phyloP scores from a whole-genome alignment of 2,329 filamentous ascomycete genomes.

The Epichloe aotearoae region DNA sequence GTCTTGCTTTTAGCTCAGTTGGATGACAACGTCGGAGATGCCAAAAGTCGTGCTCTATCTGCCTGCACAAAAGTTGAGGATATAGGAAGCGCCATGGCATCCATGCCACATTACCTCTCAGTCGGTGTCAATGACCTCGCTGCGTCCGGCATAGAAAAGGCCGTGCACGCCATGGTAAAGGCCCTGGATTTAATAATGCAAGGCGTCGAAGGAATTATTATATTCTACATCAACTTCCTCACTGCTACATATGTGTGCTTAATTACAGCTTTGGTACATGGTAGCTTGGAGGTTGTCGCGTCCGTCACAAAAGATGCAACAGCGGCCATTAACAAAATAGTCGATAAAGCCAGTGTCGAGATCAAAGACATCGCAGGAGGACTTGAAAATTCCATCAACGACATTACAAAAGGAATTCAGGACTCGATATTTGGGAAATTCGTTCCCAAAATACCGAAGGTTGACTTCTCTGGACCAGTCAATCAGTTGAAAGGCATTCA shows the following conservation, averaged over 20 bases:
- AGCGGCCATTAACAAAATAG: constrained; percentile 33
- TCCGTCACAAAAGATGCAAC: constrained; percentile 40
- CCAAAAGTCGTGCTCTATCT: constrained; percentile 68
- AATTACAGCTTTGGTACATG: constrained; percentile 69
- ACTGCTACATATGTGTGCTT: constrained; percentile 84
- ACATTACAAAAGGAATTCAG: constrained; percentile 31
- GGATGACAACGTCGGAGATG: constrained; percentile 59
- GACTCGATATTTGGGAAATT: constrained; percentile 37
- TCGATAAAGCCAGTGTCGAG: constrained; percentile 41
- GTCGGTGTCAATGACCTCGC: constrained; percentile 78
- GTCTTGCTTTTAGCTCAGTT: constrained; percentile 63
- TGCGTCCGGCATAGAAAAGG: constrained; percentile 64
- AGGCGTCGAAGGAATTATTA: constrained; percentile 71
- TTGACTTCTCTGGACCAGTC: constrained; percentile 55
- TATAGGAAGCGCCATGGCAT: constrained; percentile 88
- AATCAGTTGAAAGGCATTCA: constrained; percentile 55
- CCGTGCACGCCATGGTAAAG: constrained; percentile 66
- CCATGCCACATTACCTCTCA: constrained; percentile 93
- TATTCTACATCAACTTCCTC: constrained; percentile 88
- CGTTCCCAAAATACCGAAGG: constrained; percentile 28
- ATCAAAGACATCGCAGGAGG: constrained; percentile 45
- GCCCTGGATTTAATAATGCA: constrained; percentile 69
- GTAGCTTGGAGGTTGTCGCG: constrained; percentile 57
- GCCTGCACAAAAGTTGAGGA: constrained; percentile 89
- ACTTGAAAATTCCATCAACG: constrained; percentile 34